Evolutionary conservation across 768 basidiomycete genomes (phyloP), one percentile per base, ranked within the genome.

Genomic region (Rhodotorula babjevae): DNA sequence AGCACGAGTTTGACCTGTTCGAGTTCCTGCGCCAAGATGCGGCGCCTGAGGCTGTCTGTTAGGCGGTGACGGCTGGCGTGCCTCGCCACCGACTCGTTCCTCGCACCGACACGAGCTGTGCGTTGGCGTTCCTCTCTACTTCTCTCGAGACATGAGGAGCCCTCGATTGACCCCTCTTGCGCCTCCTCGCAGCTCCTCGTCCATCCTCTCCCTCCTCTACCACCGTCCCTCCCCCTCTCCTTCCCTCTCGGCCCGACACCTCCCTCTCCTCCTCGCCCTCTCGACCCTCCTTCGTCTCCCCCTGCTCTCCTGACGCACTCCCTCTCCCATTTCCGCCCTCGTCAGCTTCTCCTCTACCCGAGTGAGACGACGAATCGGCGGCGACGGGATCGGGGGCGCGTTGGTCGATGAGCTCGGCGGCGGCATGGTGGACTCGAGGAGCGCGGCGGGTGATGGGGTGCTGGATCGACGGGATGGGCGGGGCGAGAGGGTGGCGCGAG

Each of bases 1-100:
- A 19, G 21, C 15, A 25, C 33, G 58, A 58, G 25, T 72, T 72
- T 53, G 74, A 72, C 57, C 56, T 69, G n/a, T 69, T 72, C 65
- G 67, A 65, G 53, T 72, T 67, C 65, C 31, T 72, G 44, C 64
- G 61, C 27, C 64, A 67, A 49, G 67, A 72, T 11, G 65, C 33
- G 14, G 23, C 55, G 61, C 58, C 40, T 67, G 64, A 61, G 29
- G 42, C 62, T 68, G 67, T 60, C 25, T 75, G 63, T 63, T 75
- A 42, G 40, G 58, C 58, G 23, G 40, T 59, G 16, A 18, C 10
- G 44, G 18, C 44, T 18, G n/a, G n/a, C n/a, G n/a, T n/a, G n/a
- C n/a, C n/a, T n/a, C n/a, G n/a, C n/a, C n/a, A n/a, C n/a, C n/a
- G n/a, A 1, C 36, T 42, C 23, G 21, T 12, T 2, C 40, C 36